These are phyloP conservation scores for Neurospora sp. DNA, from an alignment of 495 filamentous ascomycete species.

Conservation along the genomic window DNA sequence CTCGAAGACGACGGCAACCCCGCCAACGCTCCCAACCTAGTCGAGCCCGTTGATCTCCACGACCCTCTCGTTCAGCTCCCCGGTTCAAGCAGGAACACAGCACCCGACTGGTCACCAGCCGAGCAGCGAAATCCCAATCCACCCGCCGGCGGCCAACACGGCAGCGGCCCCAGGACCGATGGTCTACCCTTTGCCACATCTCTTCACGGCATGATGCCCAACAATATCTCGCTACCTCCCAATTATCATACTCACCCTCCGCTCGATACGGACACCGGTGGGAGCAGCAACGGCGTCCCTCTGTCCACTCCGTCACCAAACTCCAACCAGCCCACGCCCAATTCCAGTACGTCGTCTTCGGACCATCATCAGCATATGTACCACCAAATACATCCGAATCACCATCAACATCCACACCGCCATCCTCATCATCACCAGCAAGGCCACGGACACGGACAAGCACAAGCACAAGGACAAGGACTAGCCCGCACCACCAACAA, in stretches of 20 bases:
- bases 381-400: slow-evolving; percentile 5
- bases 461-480: slow-evolving; percentile 19
- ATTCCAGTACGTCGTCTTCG: slow-evolving; percentile 35
- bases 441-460: slow-evolving; percentile 14
- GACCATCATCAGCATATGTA: slow-evolving; percentile 25
- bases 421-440: slow-evolving; percentile 27
- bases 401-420: slow-evolving; percentile 35
- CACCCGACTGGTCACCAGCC: slow-evolving; percentile 21
- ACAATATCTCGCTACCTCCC: slow-evolving; percentile 14
- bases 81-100: slow-evolving; percentile 12
- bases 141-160: slow-evolving; percentile 22
- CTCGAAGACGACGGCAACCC: slow-evolving; percentile 21
- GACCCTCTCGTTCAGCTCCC: slow-evolving; percentile 7
- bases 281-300: slow-evolving; percentile 27
- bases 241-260: neutral
- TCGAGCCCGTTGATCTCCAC: slow-evolving; percentile 15
- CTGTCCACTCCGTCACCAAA: slow-evolving; percentile 25
- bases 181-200: slow-evolving; percentile 12
- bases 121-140: slow-evolving; percentile 20
- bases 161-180: neutral
- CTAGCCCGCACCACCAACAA: slow-evolving; percentile 22
- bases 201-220: slow-evolving; percentile 20
- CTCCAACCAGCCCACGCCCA: slow-evolving; percentile 41
- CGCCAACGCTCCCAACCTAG: slow-evolving; percentile 16
- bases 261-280: slow-evolving; percentile 10